Base-by-base conservation (phyloP, 306 rosid species). In the Nissolia schottii region DNA sequence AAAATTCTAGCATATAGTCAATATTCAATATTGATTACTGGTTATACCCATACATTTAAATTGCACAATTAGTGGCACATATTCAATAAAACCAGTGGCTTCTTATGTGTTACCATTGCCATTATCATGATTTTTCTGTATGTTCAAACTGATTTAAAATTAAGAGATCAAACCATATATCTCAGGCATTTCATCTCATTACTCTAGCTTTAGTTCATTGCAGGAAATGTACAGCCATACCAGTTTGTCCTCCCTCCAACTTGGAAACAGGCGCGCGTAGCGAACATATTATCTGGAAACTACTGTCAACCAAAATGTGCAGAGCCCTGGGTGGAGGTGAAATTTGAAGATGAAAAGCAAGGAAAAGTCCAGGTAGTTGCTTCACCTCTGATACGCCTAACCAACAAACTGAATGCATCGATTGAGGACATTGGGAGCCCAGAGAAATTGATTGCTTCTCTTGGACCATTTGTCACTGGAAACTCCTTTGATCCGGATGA, bases 241-340 rank as follows among this genome's bases (percentile, higher is more conserved):
- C 96, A 86, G 83, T 91, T 94, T 78, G 40, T 94, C 60, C 75
- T 94, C 20, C 98, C 98, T 15, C 96, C 96, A 22, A 87, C 96
- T 15, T 94, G 98, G 97, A 94, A 94, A 83, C 96, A 91, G 71
- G 55, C 77, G 5, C 92, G 97, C 0, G 81, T 94, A 18, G 97
- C 98, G 13, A 94, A 94, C 88, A 94, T 94, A 64, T 73, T 94
- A 74, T 94, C 97, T n/a, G 98, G 98, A 50, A 94, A 94, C 78
- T 94, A 94, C 84, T 94, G 98, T 74, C 97, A 94, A 75, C 98
- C 98, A 25, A 94, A 91, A 75, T 94, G 98, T 78, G 98, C 97
- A 46, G 98, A 94, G 87, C 98, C 98, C 1, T 94, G 97, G 98
- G 91, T 94, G 11, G 98, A 91, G 84, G 98, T 94, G 16, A 91